Percentiles rank a stretch among this genome's conserved stretches.
These are phyloP conservation scores for Albizia julibrissin DNA, from an alignment of 306 rosid species.

Conservation along the genomic window DNA sequence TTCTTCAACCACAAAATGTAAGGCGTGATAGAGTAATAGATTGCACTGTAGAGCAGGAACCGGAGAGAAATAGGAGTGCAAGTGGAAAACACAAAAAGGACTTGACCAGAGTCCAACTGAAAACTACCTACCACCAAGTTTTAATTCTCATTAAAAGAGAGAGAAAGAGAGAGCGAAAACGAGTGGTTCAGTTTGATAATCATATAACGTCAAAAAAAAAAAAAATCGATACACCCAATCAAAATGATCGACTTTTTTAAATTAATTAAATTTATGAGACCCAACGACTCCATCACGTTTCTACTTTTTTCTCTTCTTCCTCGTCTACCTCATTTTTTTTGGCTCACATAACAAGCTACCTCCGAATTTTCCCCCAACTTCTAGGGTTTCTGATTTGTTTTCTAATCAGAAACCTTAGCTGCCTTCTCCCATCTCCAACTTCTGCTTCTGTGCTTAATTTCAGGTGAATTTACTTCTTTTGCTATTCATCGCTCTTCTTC, in stretches of 20 bases:
- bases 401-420: slow-evolving; percentile 20
- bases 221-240: slow-evolving; percentile 24
- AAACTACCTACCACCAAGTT: slow-evolving; percentile 45
- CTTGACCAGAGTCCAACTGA: slow-evolving; percentile 41
- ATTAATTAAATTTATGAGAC: not conserved
- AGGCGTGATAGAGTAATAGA: not conserved
- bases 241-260: not conserved
- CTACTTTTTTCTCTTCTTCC: slow-evolving; percentile 21
- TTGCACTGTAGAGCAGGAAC: not conserved
- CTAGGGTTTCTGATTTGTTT: slow-evolving; percentile 42
- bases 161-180: not conserved
- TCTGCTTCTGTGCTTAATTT: slow-evolving; percentile 10
- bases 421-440: not conserved
- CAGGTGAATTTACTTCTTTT: slow-evolving; percentile 50
- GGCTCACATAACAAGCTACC: not conserved
- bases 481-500: not conserved
- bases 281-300: slow-evolving; percentile 24
- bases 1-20: not conserved
- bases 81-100: not conserved
- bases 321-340: not conserved
- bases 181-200: not conserved
- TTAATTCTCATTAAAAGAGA: not conserved
- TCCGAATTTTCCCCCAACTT: slow-evolving; percentile 29
- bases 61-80: not conserved
- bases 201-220: not conserved